Conservation (phyloP, 768 basidiomycete species). For the Punctularia strigosozonata region DNA sequence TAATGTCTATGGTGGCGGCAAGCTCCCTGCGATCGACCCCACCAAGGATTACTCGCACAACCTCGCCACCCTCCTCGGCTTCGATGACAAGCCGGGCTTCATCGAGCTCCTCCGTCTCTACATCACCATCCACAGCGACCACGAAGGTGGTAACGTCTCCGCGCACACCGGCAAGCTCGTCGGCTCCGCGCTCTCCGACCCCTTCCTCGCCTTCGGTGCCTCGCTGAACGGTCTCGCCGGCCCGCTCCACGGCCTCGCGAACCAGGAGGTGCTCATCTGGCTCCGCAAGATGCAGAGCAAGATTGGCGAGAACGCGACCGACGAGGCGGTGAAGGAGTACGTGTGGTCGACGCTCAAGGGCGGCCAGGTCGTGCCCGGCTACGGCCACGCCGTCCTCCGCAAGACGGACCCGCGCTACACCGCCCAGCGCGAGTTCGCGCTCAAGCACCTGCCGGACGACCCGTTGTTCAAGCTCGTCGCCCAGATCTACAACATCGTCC, state of each 20-base stretch:
- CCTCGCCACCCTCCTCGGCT: constrained; percentile 82
- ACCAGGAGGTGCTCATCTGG: constrained; percentile 96
- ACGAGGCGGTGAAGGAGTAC: constrained; percentile 86
- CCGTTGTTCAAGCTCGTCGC: constrained; percentile 91
- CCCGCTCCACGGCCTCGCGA: constrained; percentile 91
- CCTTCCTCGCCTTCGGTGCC: constrained; percentile 90
- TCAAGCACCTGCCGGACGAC: constrained; percentile 77
- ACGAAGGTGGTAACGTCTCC: constrained; percentile 98
- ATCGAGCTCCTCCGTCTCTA: constrained; percentile 93
- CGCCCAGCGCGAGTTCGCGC: constrained; percentile 82
- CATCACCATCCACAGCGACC: constrained; percentile 97
- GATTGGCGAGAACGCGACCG: constrained; percentile 76
- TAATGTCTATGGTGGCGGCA: constrained; percentile 81
- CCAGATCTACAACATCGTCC: constrained; percentile 81
- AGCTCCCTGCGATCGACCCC: constrained; percentile 75
- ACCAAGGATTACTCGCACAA: constrained; percentile 86
- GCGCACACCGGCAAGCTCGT: constrained; percentile 90
- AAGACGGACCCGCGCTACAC: constrained; percentile 91
- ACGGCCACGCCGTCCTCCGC: constrained; percentile 77
- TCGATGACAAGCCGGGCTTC: constrained; percentile 76
- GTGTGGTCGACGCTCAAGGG: constrained; percentile 90
- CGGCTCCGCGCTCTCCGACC: constrained; percentile 92
- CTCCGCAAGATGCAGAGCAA: constrained; percentile 84
- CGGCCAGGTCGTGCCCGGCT: constrained; percentile 92
- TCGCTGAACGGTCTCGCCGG: constrained; percentile 94